Conservation (phyloP, 2,329 filamentous ascomycete species). For the Beauveria australis region DNA sequence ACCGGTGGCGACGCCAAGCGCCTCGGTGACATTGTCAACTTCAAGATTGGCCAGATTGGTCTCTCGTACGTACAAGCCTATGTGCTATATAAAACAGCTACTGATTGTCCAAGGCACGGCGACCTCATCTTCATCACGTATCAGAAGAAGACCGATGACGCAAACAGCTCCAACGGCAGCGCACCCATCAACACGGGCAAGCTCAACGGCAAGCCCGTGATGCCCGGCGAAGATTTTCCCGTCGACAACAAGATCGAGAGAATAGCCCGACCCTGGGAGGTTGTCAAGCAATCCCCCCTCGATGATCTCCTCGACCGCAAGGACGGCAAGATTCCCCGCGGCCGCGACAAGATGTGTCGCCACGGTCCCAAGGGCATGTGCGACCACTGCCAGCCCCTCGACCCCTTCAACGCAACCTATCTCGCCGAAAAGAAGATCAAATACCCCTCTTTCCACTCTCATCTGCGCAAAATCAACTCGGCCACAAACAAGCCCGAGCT, state of each 20-base stretch:
- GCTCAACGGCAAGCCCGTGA: constrained; percentile 69
- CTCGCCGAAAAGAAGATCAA: constrained; percentile 97
- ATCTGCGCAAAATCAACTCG: constrained; percentile 90
- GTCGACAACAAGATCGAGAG: constrained; percentile 61
- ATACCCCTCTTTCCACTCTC: constrained; percentile 90
- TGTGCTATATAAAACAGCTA: constrained; percentile 16
- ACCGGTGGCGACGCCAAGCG: constrained; percentile 49
- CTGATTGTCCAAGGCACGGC: constrained; percentile 57
- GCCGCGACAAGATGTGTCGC: constrained; percentile 82
- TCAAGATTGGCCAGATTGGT: constrained; percentile 50
- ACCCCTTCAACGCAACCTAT: constrained; percentile 86
- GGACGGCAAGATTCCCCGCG: constrained; percentile 80
- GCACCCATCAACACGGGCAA: constrained; percentile 48
- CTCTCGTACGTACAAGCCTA: constrained; percentile 38
- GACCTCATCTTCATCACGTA: constrained; percentile 87
- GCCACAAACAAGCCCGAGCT: constrained; percentile 94
- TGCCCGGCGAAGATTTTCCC: constrained; percentile 58
- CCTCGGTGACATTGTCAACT: constrained; percentile 48
- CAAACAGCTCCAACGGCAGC: constrained; percentile 26
- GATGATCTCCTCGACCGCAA: constrained; percentile 81
- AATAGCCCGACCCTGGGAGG: constrained; percentile 60
- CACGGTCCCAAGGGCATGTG: constrained; percentile 98
- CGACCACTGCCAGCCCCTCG: constrained; percentile 95
- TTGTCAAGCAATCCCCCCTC: constrained; percentile 76
- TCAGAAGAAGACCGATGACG: constrained; percentile 43